Base-by-base conservation (phyloP, 2,329 filamentous ascomycete genomes). In the Colletotrichum sp. region DNA sequence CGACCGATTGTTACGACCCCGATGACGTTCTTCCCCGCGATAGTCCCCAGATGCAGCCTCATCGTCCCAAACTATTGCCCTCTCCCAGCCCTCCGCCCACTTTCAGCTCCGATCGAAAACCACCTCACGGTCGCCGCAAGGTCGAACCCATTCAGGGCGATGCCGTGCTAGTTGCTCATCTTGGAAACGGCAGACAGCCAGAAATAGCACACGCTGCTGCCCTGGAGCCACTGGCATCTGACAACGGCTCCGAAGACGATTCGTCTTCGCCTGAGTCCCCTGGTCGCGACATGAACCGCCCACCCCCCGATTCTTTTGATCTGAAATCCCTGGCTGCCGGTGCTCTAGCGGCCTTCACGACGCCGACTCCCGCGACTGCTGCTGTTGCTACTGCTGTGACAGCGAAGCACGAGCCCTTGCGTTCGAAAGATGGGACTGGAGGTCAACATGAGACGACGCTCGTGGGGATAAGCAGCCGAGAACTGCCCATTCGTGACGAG, bases 151-250 rank as follows among this genome's bases (percentile, higher is more conserved):
- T 85, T 78, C 89, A 90, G 80, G 90, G 89, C 78, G 91, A 94
- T 88, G 90, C 87, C 77, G 91, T 94, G 76, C 87, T 96, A 82
- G 88, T 96, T 76, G 84, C 86, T 71, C 86, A 88, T 81, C 88
- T 96, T 85, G 90, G 86, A 78, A 90, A 87, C 79, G 90, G 91
- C 79, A 91, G 91, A 79, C 86, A 87, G 77, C 91, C 90, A 65
- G 92, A 95, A 65, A 89, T 95, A 79, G 92, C 92, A 72, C 84
- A 84, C 76, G 80, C 84, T 79, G 93, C 90, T 71, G 89, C 87
- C 76, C 83, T 85, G 75, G 81, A 87, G 76, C 86, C 89, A 27
- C 84, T 94, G 62, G 86, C 87, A 27, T 81, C 76, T 71, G 68
- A 75, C 27, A 43, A 68, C 62, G 69, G 66, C 11, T 73, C 75